These are phyloP conservation scores for Microsporum audouinii DNA, from an alignment of 2,329 filamentous ascomycete genomes.

Conservation along the genomic window DNA sequence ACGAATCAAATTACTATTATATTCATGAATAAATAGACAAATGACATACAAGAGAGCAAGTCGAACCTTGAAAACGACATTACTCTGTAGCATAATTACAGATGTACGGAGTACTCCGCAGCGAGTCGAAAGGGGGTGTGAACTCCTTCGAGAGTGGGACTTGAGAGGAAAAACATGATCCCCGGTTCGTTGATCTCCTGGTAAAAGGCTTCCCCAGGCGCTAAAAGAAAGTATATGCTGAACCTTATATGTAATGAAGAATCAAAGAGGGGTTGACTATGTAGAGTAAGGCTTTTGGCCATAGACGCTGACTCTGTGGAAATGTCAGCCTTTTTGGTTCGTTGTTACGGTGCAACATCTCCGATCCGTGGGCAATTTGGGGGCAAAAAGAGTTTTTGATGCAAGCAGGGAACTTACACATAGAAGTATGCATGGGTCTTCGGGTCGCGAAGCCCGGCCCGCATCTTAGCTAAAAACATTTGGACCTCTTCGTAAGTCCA, in stretches of 20 bases:
- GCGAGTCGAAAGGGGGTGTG: neutral
- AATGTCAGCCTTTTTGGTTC: neutral
- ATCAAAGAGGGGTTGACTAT: neutral
- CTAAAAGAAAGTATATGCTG: neutral
- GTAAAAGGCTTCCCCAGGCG: neutral
- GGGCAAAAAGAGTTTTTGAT: neutral
- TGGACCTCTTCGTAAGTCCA: slow-evolving; percentile 20
- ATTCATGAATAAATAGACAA: neutral
- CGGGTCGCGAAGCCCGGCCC: slow-evolving; percentile 15
- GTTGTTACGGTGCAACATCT: neutral
- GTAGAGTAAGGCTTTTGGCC: neutral
- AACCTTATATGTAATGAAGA: neutral
- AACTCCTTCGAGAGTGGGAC: neutral
- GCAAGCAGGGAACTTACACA: neutral
- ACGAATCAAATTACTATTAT: neutral
- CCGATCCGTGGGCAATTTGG: neutral
- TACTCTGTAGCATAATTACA: neutral
- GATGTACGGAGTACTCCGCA: neutral
- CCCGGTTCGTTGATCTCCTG: neutral
- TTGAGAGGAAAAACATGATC: neutral
- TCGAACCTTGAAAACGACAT: neutral
- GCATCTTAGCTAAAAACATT: slow-evolving; percentile 19
- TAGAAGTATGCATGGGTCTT: slow-evolving; percentile 16
- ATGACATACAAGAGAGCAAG: neutral
- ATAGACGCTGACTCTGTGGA: neutral